These are phyloP conservation scores for Xerophyta viscosa DNA, from an alignment of 106 monocot genomes.

Conservation along the genomic window DNA sequence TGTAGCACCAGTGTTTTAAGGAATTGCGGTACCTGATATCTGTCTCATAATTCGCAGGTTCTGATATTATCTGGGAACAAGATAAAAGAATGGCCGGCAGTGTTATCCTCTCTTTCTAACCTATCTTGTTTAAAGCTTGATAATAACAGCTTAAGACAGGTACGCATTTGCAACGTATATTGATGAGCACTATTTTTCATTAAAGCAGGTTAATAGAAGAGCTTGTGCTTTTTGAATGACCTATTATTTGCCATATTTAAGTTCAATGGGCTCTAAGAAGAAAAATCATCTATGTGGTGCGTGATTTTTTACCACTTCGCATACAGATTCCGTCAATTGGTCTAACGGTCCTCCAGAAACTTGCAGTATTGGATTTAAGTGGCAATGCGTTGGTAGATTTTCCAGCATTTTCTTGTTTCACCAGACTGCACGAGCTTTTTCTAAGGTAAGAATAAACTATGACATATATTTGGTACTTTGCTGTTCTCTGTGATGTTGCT, in stretches of 20 bases:
- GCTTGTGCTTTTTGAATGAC: too few species aligned
- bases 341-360: slow-evolving; percentile 45
- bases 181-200: too few species aligned
- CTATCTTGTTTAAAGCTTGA: slow-evolving; percentile 82
- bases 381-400: slow-evolving; percentile 57
- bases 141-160: slow-evolving; percentile 70
- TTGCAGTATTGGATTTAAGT: slow-evolving; percentile 89
- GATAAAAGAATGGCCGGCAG: slow-evolving; percentile 75
- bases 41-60: slow-evolving; percentile 30
- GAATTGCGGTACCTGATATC: too few species aligned
- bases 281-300: too few species aligned
- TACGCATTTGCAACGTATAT: slow-evolving; percentile 9
- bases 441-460: slow-evolving; percentile 45
- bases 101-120: slow-evolving; percentile 54
- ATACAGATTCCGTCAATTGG: slow-evolving; percentile 66
- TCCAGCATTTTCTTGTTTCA: slow-evolving; percentile 43
- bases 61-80: slow-evolving; percentile 80
- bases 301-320: neutral
- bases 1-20: too few species aligned
- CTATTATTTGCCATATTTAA: too few species aligned
- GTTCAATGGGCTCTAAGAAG: too few species aligned
- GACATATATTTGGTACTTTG: neutral
- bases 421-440: slow-evolving; percentile 74
- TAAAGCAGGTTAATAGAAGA: too few species aligned
- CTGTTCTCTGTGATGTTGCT: neutral